These are phyloP conservation scores for Sugiyamaella neomexicana DNA, from an alignment of 1,139 yeast species.

Conservation along the genomic window DNA sequence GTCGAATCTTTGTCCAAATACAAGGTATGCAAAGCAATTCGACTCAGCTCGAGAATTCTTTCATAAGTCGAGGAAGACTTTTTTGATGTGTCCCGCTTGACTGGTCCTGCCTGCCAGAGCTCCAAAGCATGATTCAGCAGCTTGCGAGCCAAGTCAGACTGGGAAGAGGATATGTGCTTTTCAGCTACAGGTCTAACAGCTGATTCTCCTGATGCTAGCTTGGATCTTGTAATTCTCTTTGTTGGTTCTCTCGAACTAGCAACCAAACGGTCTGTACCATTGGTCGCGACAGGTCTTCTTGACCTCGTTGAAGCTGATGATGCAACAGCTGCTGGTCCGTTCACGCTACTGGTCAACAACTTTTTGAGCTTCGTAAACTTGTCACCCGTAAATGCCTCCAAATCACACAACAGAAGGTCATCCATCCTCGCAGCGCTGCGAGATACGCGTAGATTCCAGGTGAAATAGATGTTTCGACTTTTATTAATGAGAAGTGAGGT, in stretches of 20 bases:
- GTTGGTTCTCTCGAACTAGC: not conserved
- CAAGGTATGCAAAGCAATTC: conserved; percentile 2
- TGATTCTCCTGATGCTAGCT: not conserved
- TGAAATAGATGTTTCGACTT: not conserved
- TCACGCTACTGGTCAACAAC: conserved; percentile 1
- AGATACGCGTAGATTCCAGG: conserved; percentile 1
- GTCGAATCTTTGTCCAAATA: not conserved
- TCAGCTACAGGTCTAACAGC: not conserved
- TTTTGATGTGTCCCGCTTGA: not conserved
- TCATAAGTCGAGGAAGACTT: not conserved
- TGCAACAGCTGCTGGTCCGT: not conserved
- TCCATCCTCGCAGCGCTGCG: conserved; percentile 7
- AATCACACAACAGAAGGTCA: conserved; percentile 13
- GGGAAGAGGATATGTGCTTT: not conserved
- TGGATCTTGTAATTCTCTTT: not conserved
- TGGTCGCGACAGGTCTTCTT: not conserved
- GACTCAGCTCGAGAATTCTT: not conserved
- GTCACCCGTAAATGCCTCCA: conserved; percentile 10
- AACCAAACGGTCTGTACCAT: not conserved
- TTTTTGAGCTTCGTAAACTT: conserved; percentile 9
- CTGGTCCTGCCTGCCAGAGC: not conserved
- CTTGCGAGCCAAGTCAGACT: conserved; percentile 8
- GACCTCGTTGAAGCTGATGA: not conserved
- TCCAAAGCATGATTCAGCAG: conserved; percentile 3
- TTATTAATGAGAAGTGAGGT: not conserved